Percentiles rank a stretch among this genome's conserved stretches.
Conservation (phyloP, 352 stramenopile genomes). For the Pythium scleroteichum region DNA sequence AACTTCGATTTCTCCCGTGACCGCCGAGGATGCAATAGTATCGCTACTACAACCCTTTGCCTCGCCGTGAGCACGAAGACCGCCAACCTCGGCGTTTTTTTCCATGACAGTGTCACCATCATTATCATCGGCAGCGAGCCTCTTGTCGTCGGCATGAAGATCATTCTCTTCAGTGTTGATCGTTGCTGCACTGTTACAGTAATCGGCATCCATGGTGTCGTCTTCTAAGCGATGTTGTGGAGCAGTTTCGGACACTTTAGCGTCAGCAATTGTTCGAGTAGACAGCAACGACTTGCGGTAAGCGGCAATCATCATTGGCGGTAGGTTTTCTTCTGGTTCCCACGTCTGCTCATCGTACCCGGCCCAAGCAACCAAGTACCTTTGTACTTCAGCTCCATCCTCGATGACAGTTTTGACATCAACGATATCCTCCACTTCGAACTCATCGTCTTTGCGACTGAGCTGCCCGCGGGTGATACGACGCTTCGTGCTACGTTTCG, state of each 20-base stretch:
- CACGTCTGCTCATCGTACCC: constrained; percentile 5
- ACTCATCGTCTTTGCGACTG: too few species aligned
- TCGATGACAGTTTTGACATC: background rate
- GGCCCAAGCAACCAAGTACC: constrained; percentile 5
- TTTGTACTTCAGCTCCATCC: background rate
- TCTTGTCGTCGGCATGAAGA: background rate
- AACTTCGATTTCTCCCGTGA: too few species aligned
- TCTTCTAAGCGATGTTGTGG: background rate
- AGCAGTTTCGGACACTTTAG: background rate
- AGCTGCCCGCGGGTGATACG: background rate
- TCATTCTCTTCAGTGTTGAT: background rate
- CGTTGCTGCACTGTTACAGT: background rate
- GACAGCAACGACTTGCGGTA: background rate
- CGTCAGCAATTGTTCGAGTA: background rate
- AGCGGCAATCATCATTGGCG: background rate
- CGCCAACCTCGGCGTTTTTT: background rate
- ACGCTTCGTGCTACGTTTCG: too few species aligned
- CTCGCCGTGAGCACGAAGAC: too few species aligned
- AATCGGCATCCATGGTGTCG: background rate
- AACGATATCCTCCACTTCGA: background rate
- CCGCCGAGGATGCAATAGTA: too few species aligned
- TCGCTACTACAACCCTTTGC: too few species aligned
- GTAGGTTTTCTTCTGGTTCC: constrained; percentile 3
- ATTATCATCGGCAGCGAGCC: background rate
- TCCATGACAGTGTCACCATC: background rate